Evolutionary conservation across 2,329 filamentous ascomycete species (phyloP).

Genomic region (Ilyonectria destructans): DNA sequence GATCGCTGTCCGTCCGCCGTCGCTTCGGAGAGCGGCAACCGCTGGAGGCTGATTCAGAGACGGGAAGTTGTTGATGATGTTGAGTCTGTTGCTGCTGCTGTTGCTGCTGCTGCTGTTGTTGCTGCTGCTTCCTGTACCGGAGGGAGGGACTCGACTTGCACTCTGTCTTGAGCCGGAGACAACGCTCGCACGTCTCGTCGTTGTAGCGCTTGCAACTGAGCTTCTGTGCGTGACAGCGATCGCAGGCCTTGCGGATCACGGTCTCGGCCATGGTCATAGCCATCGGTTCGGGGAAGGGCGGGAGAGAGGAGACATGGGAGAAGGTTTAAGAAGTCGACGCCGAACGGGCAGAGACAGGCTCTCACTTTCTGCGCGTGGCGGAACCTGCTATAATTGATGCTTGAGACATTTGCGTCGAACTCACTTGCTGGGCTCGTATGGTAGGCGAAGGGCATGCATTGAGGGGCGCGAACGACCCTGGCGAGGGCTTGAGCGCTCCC

Average conservation of each 20-base stretch:
- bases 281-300: slow-evolving; percentile 43
- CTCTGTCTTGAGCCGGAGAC: slow-evolving; percentile 58
- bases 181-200: slow-evolving; percentile 61
- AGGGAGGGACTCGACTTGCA: slow-evolving; percentile 64
- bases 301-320: slow-evolving; percentile 49
- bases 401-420: slow-evolving; percentile 21
- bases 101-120: slow-evolving; percentile 36
- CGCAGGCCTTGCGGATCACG: slow-evolving; percentile 62
- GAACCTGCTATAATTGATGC: not conserved
- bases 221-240: slow-evolving; percentile 65
- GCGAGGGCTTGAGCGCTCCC: slow-evolving; percentile 10
- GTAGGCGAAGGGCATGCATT: slow-evolving; percentile 32
- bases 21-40: slow-evolving; percentile 57
- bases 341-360: slow-evolving; percentile 22
- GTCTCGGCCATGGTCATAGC: slow-evolving; percentile 57
- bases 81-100: slow-evolving; percentile 27
- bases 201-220: slow-evolving; percentile 62
- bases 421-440: not conserved
- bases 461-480: slow-evolving; percentile 11
- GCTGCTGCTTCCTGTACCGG: slow-evolving; percentile 53
- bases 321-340: slow-evolving; percentile 49
- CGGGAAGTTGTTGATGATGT: slow-evolving; percentile 34
- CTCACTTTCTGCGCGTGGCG: slow-evolving; percentile 8
- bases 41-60: slow-evolving; percentile 33
- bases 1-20: slow-evolving; percentile 55